Evolutionary conservation across 257 asterid genomes (phyloP).

Genomic region (Dorcoceras hygrometricum): DNA sequence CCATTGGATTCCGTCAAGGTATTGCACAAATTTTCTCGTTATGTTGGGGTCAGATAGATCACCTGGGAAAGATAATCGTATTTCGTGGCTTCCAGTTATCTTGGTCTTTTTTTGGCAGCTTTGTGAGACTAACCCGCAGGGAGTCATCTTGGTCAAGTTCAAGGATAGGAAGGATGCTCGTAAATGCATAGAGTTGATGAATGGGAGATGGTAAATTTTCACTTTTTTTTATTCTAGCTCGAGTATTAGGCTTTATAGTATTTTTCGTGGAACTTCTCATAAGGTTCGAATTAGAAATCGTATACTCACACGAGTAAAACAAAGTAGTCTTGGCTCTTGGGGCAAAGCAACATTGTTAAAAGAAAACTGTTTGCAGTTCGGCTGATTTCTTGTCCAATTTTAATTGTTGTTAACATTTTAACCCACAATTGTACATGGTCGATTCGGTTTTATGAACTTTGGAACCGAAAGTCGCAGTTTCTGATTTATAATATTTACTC

Average conservation of each 20-base stretch:
- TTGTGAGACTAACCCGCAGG: constrained; percentile 90
- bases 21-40: constrained; percentile 10
- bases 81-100: background rate
- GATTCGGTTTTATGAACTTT: background rate
- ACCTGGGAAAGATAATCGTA: background rate
- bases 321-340: too few species aligned
- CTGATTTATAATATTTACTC: background rate
- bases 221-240: constrained; percentile 9
- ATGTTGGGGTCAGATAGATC: background rate
- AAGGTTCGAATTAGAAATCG: constrained; percentile 1
- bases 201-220: constrained; percentile 75
- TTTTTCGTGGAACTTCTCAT: background rate
- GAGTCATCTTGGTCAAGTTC: constrained; percentile 77
- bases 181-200: constrained; percentile 87
- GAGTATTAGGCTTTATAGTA: background rate
- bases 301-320: background rate
- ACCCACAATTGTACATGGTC: background rate
- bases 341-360: background rate
- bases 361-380: too few species aligned
- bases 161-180: constrained; percentile 77
- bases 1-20: constrained; percentile 88
- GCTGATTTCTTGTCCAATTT: too few species aligned
- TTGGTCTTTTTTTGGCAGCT: constrained; percentile 45
- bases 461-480: background rate
- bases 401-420: too few species aligned